A percentile compares a stretch with the other conserved stretches of the same genome.
Conservation (phyloP, 352 stramenopile genomes). For the Ophiocytium majus region DNA sequence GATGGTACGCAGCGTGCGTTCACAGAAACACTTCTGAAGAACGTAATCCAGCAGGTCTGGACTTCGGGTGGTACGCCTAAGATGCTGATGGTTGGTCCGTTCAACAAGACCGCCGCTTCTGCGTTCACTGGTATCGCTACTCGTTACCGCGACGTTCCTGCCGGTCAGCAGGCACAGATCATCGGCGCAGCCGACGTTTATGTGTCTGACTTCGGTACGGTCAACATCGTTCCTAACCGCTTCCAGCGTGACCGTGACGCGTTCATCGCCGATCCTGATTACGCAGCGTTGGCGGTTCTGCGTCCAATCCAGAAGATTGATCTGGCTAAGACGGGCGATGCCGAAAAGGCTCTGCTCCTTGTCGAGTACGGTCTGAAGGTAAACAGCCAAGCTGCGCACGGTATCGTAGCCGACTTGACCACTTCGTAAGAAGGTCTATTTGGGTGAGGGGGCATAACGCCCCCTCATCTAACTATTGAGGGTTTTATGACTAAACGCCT, state of each 20-base stretch:
- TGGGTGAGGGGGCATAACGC: too few species aligned
- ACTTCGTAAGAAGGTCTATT: conserved; percentile 7
- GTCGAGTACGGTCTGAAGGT: background rate
- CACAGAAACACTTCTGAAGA: background rate
- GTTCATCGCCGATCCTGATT: background rate
- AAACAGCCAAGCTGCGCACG: background rate
- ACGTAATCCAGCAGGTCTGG: background rate
- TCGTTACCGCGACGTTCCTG: background rate
- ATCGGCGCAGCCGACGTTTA: background rate
- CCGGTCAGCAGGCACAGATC: background rate
- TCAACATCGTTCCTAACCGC: conserved; percentile 1
- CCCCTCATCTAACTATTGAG: too few species aligned
- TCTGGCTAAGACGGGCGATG: background rate
- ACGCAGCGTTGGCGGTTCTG: background rate
- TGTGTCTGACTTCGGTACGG: background rate
- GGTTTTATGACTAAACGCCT: too few species aligned
- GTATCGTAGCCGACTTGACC: conserved; percentile 8
- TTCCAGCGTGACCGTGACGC: background rate
- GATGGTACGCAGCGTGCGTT: conserved; percentile 7
- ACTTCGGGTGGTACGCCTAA: background rate
- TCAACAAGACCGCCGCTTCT: background rate
- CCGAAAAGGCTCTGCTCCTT: background rate
- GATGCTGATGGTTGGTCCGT: background rate
- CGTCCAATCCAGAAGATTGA: background rate
- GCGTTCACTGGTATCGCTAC: background rate